Conservation (phyloP, 2,329 filamentous ascomycete genomes). For the Fusarium odoratissimum region DNA sequence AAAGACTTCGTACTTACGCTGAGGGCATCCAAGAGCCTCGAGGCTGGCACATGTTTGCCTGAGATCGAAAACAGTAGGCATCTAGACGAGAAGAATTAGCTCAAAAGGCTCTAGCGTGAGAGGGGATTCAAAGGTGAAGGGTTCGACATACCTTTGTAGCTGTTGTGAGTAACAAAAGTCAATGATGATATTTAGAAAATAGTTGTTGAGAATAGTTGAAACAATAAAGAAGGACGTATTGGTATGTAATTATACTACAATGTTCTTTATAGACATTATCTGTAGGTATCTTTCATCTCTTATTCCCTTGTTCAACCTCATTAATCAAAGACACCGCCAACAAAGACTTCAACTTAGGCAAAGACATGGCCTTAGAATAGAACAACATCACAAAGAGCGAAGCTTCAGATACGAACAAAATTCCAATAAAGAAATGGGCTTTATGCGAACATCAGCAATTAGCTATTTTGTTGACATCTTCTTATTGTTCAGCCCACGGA, state of each 20-base stretch:
- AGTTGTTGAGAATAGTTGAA: accelerated
- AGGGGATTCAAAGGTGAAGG: accelerated
- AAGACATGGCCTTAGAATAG: accelerated
- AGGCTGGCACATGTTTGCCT: neutral
- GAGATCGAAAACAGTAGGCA: neutral
- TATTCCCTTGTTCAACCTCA: accelerated
- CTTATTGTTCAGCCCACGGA: neutral
- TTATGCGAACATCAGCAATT: too few relatives aligned
- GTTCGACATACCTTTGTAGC: accelerated
- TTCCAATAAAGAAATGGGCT: neutral
- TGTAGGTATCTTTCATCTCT: accelerated
- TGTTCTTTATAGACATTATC: accelerated
- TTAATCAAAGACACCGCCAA: accelerated
- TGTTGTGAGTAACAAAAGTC: accelerated
- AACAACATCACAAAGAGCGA: neutral
- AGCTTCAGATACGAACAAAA: neutral
- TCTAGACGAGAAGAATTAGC: accelerated
- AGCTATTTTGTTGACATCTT: neutral
- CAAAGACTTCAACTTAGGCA: accelerated
- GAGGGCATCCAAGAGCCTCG: neutral
- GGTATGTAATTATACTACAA: accelerated
- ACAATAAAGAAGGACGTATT: accelerated
- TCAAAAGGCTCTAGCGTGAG: accelerated
- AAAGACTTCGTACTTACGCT: neutral
- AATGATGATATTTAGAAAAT: accelerated